These are phyloP conservation scores for Setaria italica DNA, from an alignment of 202 grass and related monocot genomes.

Conservation along the genomic window DNA sequence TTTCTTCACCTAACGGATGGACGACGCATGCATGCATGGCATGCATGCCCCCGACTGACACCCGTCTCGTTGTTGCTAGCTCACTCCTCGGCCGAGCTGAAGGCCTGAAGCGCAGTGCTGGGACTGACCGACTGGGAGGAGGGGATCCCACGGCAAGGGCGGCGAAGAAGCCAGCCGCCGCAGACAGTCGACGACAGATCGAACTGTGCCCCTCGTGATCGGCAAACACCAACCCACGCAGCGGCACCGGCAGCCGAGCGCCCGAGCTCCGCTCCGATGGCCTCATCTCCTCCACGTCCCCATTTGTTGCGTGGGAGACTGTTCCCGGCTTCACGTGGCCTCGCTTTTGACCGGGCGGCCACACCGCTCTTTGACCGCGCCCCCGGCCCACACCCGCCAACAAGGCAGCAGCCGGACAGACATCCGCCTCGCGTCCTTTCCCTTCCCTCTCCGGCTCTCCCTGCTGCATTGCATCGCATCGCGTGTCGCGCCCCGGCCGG, in stretches of 20 bases:
- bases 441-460: neutral
- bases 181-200: conserved; percentile 16
- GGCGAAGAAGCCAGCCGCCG: neutral
- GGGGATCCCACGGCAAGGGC: conserved; percentile 25
- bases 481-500: conserved; percentile 43
- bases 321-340: conserved; percentile 78
- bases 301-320: conserved; percentile 64
- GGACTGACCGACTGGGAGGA: neutral
- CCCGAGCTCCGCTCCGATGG: neutral
- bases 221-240: conserved; percentile 31
- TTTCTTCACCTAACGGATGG: conserved; percentile 26
- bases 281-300: conserved; percentile 24
- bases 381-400: neutral
- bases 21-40: conserved; percentile 30
- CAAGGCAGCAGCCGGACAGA: neutral
- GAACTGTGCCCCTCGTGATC: conserved; percentile 82
- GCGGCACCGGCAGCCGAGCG: neutral
- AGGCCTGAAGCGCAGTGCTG: no score
- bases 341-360: conserved; percentile 72
- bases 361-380: conserved; percentile 52
- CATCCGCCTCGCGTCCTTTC: conserved; percentile 33
- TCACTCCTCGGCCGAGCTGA: neutral
- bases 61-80: conserved; percentile 39
- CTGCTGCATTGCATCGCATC: neutral
- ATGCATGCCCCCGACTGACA: conserved; percentile 29